These are phyloP conservation scores for Phellopilus nigrolimitatus DNA, from an alignment of 1,284 basidiomycete genomes.

Conservation along the genomic window DNA sequence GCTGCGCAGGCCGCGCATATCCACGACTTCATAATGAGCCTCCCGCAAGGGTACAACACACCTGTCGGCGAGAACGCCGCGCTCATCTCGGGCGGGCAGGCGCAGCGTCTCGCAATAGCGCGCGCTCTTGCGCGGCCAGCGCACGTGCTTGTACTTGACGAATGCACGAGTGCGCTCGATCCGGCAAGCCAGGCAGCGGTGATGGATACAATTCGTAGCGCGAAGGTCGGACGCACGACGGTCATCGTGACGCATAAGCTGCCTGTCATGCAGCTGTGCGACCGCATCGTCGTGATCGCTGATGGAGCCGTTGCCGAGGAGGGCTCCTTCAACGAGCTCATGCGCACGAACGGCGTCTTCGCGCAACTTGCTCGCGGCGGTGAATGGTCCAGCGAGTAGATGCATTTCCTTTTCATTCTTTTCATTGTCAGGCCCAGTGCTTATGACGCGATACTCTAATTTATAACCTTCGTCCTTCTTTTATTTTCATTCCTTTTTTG, in stretches of 20 bases:
- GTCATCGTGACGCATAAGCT: constrained; percentile 93
- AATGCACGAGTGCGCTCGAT: constrained; percentile 91
- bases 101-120: constrained; percentile 89
- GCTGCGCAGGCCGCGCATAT: constrained; percentile 78
- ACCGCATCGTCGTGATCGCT: constrained; percentile 80
- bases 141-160: constrained; percentile 85
- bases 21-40: constrained; percentile 79
- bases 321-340: constrained; percentile 71
- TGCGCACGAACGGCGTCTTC: constrained; percentile 71
- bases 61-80: constrained; percentile 83
- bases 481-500: not conserved
- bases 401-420: not conserved
- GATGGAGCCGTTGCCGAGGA: constrained; percentile 77
- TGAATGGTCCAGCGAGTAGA: constrained; percentile 66
- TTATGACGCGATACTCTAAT: not conserved
- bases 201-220: constrained; percentile 67
- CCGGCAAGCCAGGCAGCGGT: constrained; percentile 75
- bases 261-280: constrained; percentile 88
- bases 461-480: not conserved
- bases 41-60: constrained; percentile 85
- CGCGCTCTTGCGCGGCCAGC: constrained; percentile 74
- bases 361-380: constrained; percentile 79
- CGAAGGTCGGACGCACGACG: constrained; percentile 71
- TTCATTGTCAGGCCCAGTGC: constrained; percentile 8
- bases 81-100: constrained; percentile 91